Percentiles rank a stretch among this genome's conserved stretches.
These are phyloP conservation scores for Arabidopsis suecica DNA, from an alignment of 345 rosid species.

Conservation along the genomic window DNA sequence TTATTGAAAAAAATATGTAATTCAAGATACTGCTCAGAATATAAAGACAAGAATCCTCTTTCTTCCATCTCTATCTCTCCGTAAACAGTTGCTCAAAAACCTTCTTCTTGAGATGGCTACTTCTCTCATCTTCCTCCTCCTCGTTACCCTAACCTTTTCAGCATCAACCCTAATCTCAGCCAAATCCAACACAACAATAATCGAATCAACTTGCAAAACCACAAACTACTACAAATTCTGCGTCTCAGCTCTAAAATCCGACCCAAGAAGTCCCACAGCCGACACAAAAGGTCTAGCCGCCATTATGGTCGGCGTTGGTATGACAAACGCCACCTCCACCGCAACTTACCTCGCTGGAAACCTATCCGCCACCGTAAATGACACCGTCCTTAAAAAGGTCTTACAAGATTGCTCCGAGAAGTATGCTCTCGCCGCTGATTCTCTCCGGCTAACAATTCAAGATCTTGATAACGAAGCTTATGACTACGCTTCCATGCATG, in stretches of 20 bases:
- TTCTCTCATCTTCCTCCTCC: constrained; percentile 34
- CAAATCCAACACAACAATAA: constrained; percentile 45
- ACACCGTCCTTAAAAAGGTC: constrained; percentile 48
- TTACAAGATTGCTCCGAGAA: constrained; percentile 70
- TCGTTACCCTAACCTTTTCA: constrained; percentile 37
- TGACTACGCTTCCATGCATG: constrained; percentile 75
- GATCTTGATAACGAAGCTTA: constrained; percentile 62
- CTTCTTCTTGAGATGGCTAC: constrained; percentile 34
- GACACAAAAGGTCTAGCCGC: constrained; percentile 74
- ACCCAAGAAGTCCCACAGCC: constrained; percentile 57
- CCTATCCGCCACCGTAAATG: constrained; percentile 34
- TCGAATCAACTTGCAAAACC: constrained; percentile 68
- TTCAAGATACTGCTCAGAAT: constrained; percentile 1
- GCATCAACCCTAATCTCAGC: constrained; percentile 18
- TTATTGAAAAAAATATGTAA: background rate
- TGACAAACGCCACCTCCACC: constrained; percentile 71
- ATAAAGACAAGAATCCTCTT: constrained; percentile 31
- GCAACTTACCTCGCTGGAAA: constrained; percentile 64
- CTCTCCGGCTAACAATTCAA: constrained; percentile 54
- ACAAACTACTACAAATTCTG: constrained; percentile 77
- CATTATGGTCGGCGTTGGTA: constrained; percentile 62
- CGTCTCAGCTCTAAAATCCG: constrained; percentile 71
- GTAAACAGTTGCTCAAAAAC: constrained; percentile 10
- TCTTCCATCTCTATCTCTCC: constrained; percentile 24
- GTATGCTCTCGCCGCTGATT: constrained; percentile 61